Base-by-base conservation (phyloP, 306 rosid genomes). In the Pterocarpus macrocarpus region DNA sequence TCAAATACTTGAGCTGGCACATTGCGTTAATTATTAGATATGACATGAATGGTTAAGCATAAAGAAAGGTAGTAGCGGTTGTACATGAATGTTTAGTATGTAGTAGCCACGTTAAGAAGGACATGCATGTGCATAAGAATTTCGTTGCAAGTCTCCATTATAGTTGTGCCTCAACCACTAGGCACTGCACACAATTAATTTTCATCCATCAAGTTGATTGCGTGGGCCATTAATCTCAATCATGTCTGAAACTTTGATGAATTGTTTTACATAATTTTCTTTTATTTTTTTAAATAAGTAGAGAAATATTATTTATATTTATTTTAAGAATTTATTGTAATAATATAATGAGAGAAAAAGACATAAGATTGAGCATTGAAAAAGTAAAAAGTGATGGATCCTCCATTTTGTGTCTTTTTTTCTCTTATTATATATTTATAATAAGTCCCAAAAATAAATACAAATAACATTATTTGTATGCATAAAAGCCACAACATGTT, bases 121-220 rank as follows among this genome's bases (percentile, higher is more conserved):
- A 9, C 61, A 55, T 47, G 41, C 68, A 72, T 55, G 80, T 78
- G 85, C 84, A 78, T 39, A n/a, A 85, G 72, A 79, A 71, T 88
- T 86, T 79, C 33, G 81, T 81, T 81, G 71, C 49, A 69, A 86
- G 90, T 81, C 84, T 89, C 80, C 81, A 91, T 89, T 84, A 86
- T 78, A 80, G 67, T 7, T 69, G 83, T 64, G 59, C 80, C 89
- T 86, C 92, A 91, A 84, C 90, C 74, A 81, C 90, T 86, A 2
- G 67, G 86, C 87, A 76, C 83, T 58, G 12, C 36, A 73, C 81
- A 64, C 88, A 83, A 17, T 70, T 39, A 39, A 28, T 72, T 73
- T 86, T 36, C 62, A 4, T 53, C 55, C 41, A 12, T 70, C 53
- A 34, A 58, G 43, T 78, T 81, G 67, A 64, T 81, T 86, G 74